Conservation (phyloP, 2,329 filamentous ascomycete species). For the Aureobasidium melanogenum region DNA sequence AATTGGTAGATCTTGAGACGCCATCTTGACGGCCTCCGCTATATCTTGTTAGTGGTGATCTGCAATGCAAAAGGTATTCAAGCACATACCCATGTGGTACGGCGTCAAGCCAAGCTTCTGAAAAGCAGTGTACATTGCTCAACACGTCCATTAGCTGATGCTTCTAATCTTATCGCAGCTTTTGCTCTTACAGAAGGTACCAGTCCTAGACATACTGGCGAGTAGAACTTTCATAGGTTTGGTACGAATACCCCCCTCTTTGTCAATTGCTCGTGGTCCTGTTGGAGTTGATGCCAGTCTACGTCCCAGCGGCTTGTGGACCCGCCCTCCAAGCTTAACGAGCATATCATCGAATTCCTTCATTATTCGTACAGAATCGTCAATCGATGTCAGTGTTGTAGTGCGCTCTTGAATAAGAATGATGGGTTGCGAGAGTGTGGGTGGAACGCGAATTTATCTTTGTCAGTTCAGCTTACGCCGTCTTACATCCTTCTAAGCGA, state of each 20-base stretch:
- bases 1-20: slow-evolving; percentile 14
- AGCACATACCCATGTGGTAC: slow-evolving; percentile 18
- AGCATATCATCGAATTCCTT: background rate
- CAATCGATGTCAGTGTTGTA: background rate
- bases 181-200: slow-evolving; percentile 15
- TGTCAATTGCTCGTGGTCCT: background rate
- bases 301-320: background rate
- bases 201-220: slow-evolving; percentile 19
- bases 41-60: background rate
- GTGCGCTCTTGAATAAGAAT: background rate
- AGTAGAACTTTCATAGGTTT: slow-evolving; percentile 19
- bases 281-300: background rate
- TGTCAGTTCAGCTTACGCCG: background rate
- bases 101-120: slow-evolving; percentile 1
- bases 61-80: background rate
- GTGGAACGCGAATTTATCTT: background rate
- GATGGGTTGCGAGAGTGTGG: background rate
- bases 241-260: slow-evolving; percentile 12
- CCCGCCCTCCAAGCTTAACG: background rate
- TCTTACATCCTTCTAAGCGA: background rate
- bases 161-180: background rate
- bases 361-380: background rate
- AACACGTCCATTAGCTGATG: background rate
- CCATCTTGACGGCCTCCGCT: slow-evolving; percentile 14
- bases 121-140: background rate